phyloP scores from a whole-genome alignment of 257 asterid genomes.

The Solanum peruvianum region DNA sequence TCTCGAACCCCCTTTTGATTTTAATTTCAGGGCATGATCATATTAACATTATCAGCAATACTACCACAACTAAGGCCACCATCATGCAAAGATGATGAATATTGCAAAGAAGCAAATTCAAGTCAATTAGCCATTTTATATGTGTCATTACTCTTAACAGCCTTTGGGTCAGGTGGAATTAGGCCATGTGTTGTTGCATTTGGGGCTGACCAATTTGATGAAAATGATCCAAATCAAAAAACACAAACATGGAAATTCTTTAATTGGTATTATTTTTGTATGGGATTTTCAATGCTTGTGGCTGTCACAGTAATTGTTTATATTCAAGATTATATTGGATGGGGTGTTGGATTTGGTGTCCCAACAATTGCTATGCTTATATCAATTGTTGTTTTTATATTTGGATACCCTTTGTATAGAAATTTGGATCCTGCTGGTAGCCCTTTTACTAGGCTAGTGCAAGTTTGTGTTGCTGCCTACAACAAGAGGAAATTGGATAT shows the following conservation, averaged over 20 bases:
- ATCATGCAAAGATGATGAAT: constrained; percentile 28
- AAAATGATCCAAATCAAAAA: constrained; percentile 51
- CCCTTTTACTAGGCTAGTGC: constrained; percentile 81
- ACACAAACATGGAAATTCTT: constrained; percentile 72
- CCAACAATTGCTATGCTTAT: constrained; percentile 67
- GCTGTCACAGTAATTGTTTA: constrained; percentile 78
- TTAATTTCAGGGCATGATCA: constrained; percentile 55
- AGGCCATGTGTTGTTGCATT: constrained; percentile 79
- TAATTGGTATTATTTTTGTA: constrained; percentile 86
- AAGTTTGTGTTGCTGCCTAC: constrained; percentile 72
- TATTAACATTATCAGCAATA: constrained; percentile 51
- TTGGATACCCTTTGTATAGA: constrained; percentile 72
- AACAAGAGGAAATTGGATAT: constrained; percentile 42
- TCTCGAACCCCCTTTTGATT: background rate
- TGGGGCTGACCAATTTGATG: constrained; percentile 80
- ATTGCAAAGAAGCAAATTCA: constrained; percentile 43
- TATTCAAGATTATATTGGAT: constrained; percentile 64
- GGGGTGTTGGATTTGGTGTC: constrained; percentile 91
- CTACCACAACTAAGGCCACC: constrained; percentile 66
- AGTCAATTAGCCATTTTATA: constrained; percentile 58
- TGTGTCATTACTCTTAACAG: constrained; percentile 47
- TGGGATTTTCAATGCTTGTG: constrained; percentile 74
- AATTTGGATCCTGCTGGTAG: constrained; percentile 75
- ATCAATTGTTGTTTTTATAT: constrained; percentile 44
- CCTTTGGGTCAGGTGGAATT: constrained; percentile 70